These are phyloP conservation scores for Populus tremula DNA, from an alignment of 345 rosid genomes.

Conservation along the genomic window DNA sequence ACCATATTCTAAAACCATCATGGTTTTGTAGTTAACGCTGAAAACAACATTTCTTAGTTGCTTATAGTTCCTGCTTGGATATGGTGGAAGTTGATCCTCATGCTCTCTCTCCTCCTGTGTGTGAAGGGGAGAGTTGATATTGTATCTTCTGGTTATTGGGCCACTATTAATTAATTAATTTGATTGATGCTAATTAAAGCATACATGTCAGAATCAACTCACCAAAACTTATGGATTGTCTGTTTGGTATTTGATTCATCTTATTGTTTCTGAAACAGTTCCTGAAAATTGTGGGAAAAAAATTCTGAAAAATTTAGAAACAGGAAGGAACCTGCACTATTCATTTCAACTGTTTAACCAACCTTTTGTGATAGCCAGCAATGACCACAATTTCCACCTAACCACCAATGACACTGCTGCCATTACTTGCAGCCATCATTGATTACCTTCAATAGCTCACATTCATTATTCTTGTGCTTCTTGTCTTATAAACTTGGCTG, in stretches of 20 bases:
- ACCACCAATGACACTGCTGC: neutral
- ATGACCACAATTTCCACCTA: neutral
- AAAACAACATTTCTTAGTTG: neutral
- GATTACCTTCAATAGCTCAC: neutral
- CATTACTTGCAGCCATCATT: neutral
- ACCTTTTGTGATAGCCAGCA: neutral
- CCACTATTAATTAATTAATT: neutral
- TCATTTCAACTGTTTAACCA: neutral
- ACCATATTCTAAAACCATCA: too few relatives aligned
- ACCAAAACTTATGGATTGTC: neutral
- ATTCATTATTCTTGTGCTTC: neutral
- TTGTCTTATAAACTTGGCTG: neutral
- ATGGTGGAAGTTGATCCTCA: neutral
- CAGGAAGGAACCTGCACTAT: neutral
- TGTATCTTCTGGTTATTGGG: neutral
- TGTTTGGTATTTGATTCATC: neutral
- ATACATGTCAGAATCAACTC: neutral
- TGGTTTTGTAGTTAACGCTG: neutral
- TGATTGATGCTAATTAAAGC: neutral
- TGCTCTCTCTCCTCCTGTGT: neutral
- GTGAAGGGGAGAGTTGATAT: neutral
- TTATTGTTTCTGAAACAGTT: slow-evolving; percentile 3
- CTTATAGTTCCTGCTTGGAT: neutral
- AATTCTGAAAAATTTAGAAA: neutral
- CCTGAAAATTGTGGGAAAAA: neutral